Percentiles rank a stretch among this genome's conserved stretches.
These are phyloP conservation scores for Hymenoscyphus occultus DNA, from an alignment of 2,329 filamentous ascomycete genomes.

Conservation along the genomic window DNA sequence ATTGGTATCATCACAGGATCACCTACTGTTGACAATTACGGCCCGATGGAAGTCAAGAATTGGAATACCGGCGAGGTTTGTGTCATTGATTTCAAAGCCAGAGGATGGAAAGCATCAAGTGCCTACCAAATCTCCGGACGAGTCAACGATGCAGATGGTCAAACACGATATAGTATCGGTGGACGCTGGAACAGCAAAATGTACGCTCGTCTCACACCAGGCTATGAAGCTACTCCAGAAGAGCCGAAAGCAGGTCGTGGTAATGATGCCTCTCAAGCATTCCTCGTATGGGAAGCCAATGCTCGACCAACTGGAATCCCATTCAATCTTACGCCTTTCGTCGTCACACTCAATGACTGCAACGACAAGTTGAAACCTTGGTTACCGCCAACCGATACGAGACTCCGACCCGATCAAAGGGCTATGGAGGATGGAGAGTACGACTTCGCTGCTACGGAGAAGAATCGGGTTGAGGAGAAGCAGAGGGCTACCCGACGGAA, in stretches of 20 bases:
- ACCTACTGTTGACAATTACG: conserved; percentile 96
- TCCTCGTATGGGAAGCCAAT: conserved; percentile 91
- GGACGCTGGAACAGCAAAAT: conserved; percentile 97
- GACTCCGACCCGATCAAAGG: conserved; percentile 88
- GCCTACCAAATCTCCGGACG: conserved; percentile 88
- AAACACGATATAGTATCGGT: conserved; percentile 82
- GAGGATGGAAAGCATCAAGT: conserved; percentile 92
- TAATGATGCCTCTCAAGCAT: conserved; percentile 70
- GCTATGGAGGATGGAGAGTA: conserved; percentile 99
- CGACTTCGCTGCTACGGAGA: conserved; percentile 87
- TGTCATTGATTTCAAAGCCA: conserved; percentile 85
- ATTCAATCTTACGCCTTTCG: conserved; percentile 96
- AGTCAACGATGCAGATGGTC: conserved; percentile 74
- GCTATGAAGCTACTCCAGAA: conserved; percentile 74
- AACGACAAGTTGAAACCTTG: conserved; percentile 75
- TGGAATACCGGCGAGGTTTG: conserved; percentile 94
- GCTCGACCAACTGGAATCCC: conserved; percentile 78
- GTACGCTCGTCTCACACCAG: conserved; percentile 88
- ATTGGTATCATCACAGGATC: conserved; percentile 97
- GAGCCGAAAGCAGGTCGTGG: conserved; percentile 47
- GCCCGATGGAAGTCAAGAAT: conserved; percentile 95
- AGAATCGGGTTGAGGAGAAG: conserved; percentile 89
- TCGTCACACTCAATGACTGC: conserved; percentile 88
- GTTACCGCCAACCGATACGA: conserved; percentile 88
- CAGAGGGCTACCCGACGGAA: conserved; percentile 73